phyloP scores from a whole-genome alignment of 495 filamentous ascomycete species.

The Daldinia bambusicola region DNA sequence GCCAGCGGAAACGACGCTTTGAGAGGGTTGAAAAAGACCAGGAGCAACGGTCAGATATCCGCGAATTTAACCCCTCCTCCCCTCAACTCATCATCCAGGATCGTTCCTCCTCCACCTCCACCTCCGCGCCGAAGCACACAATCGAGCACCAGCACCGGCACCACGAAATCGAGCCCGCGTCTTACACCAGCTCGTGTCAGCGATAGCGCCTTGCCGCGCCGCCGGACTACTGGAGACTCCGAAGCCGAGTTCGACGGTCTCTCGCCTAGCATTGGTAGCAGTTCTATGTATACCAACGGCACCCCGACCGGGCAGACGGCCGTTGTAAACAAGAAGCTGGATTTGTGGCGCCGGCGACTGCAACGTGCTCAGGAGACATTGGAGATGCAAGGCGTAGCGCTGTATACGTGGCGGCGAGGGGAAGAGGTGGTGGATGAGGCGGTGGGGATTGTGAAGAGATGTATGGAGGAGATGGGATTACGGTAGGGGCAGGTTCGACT shows the following conservation, averaged over 20 bases:
- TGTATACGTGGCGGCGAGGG: slow-evolving; percentile 87
- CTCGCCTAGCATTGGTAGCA: slow-evolving; percentile 19
- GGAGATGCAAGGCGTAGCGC: slow-evolving; percentile 71
- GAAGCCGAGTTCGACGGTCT: slow-evolving; percentile 48
- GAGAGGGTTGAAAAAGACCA: slow-evolving; percentile 37
- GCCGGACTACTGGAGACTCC: slow-evolving; percentile 44
- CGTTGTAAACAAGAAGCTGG: slow-evolving; percentile 77
- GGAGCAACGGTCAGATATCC: slow-evolving; percentile 6
- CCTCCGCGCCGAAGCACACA: slow-evolving; percentile 59
- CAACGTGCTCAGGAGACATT: slow-evolving; percentile 77
- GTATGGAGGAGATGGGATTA: slow-evolving; percentile 51
- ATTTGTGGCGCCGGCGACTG: slow-evolving; percentile 84
- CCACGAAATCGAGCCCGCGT: slow-evolving; percentile 37
- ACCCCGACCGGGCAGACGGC: slow-evolving; percentile 28
- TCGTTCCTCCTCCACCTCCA: slow-evolving; percentile 41
- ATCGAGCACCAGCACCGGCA: slow-evolving; percentile 19
- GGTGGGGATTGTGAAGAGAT: slow-evolving; percentile 59
- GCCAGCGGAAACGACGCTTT: slow-evolving; percentile 45
- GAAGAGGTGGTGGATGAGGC: slow-evolving; percentile 73
- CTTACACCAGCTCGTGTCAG: background rate
- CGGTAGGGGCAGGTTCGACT: slow-evolving; percentile 16
- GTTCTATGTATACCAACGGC: slow-evolving; percentile 23
- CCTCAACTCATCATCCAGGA: slow-evolving; percentile 16
- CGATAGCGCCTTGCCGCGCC: slow-evolving; percentile 18
- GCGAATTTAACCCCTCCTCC: background rate